Base-by-base conservation (phyloP, 805 yeast species). In the Kuraishia borneana region DNA sequence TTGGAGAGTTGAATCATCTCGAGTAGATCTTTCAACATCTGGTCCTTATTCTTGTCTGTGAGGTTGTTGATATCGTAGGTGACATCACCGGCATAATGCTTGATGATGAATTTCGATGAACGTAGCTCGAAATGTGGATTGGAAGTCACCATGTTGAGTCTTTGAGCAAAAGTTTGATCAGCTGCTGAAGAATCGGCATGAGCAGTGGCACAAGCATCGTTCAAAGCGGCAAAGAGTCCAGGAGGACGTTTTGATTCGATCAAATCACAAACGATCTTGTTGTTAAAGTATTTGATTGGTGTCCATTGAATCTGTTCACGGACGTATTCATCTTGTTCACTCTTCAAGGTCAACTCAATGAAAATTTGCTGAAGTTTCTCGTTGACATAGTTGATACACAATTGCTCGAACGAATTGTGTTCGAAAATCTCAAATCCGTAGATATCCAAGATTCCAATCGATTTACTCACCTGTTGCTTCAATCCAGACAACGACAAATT, bases 1-100 rank as follows among this genome's bases (percentile, higher is more conserved):
- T 65, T 57, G 0, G 96, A 78, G 2, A 88, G 73, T 2, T 76
- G 65, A 33, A 92, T 62, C 50, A 92, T 60, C 44, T 88, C 92
- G 39, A 87, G 67, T 48, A 92, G 63, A 59, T 88, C 96, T 52
- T 83, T 81, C 57, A 84, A 75, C 70, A 92, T 67, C 47, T 83
- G 89, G 55, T 92, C 99, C 58, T 92, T 92, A 57, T 92, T 92
- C 58, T 92, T 92, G 56, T 92, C 97, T 2, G 98, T 92, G 83
- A 92, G 87, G 5, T 83, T 81, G 21, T 67, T 62, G 35, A 88
- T 77, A 42, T 88, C 95, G 52, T 92, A 92, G 9, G 87, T 82
- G 32, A 92, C 99, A 61, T 92, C 98, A 52, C 98, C 98, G 17
- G 99, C 99, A 61, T 92, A 92, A 60, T 92, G 99, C 60, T 84